Conservation (phyloP, 139 green algal species). For the Raphidocelis subcapitata region DNA sequence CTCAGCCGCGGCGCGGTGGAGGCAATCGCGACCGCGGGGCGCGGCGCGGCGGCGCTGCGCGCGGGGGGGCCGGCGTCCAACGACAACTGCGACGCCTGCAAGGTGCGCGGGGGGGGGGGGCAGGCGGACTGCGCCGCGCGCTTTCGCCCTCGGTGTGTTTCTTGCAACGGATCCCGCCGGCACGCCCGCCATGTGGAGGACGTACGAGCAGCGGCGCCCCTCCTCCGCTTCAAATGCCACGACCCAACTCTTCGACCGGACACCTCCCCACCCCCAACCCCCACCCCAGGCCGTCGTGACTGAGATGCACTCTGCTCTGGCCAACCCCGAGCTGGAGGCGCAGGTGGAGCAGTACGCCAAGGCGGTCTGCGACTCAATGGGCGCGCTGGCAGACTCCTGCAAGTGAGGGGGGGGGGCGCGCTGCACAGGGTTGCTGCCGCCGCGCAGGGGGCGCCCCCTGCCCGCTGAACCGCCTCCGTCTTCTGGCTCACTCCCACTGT, state of each 20-base stretch:
- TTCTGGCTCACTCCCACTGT: too few relatives aligned
- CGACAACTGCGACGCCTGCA: conserved; percentile 27
- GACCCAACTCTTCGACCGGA: not conserved
- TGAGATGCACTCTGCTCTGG: conserved; percentile 23
- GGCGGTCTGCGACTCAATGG: conserved; percentile 17
- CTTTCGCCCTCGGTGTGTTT: not conserved
- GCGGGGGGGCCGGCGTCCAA: too few relatives aligned
- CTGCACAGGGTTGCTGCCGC: too few relatives aligned
- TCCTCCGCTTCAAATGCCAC: not conserved
- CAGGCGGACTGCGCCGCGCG: too few relatives aligned
- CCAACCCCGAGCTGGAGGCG: conserved; percentile 27
- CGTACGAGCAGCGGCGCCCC: not conserved
- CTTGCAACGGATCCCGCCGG: not conserved
- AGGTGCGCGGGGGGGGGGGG: conserved; percentile 8
- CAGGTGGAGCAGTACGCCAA: conserved; percentile 22
- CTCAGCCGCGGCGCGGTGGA: too few relatives aligned
- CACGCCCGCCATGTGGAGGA: not conserved
- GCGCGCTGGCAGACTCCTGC: conserved; percentile 13
- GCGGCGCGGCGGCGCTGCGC: too few relatives aligned
- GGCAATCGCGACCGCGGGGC: too few relatives aligned
- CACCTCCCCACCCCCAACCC: not conserved
- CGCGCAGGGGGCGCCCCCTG: too few relatives aligned
- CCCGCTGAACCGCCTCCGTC: too few relatives aligned
- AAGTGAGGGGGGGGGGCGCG: too few relatives aligned
- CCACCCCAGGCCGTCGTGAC: conserved; percentile 16